Evolutionary conservation across 768 basidiomycete species (phyloP).

Genomic region (Leccinum obscurum): DNA sequence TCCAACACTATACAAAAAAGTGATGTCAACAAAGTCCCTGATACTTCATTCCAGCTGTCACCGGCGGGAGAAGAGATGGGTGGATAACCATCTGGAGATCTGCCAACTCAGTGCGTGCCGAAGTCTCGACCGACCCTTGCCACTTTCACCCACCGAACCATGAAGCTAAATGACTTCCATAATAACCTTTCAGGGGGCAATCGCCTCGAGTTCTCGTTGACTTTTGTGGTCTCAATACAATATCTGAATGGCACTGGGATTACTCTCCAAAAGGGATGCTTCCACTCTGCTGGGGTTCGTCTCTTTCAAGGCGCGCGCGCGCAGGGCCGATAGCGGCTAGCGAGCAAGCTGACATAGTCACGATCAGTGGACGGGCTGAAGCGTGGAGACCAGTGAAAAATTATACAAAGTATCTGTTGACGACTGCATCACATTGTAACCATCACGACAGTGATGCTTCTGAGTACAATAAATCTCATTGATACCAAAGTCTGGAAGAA

Average conservation of each 20-base stretch:
- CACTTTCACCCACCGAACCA: constrained; percentile 14
- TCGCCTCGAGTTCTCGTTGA: constrained; percentile 19
- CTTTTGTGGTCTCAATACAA: constrained; percentile 15
- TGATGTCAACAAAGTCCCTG: constrained; percentile 27
- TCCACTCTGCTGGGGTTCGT: constrained; percentile 2
- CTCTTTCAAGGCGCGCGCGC: background rate
- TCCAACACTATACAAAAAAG: constrained; percentile 19
- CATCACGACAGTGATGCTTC: constrained; percentile 30
- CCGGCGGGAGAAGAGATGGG: constrained; percentile 30
- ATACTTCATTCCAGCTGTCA: constrained; percentile 16
- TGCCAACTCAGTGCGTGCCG: constrained; percentile 14
- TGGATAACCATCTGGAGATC: constrained; percentile 21
- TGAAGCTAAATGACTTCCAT: constrained; percentile 25
- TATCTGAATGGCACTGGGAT: constrained; percentile 6
- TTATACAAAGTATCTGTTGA: constrained; percentile 7
- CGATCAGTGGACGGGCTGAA: constrained; percentile 1
- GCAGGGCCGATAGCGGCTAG: background rate
- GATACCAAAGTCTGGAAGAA: constrained; percentile 28
- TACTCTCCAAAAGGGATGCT: constrained; percentile 2
- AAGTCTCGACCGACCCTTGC: constrained; percentile 15
- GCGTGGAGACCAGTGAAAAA: constrained; percentile 3
- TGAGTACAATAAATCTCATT: constrained; percentile 25
- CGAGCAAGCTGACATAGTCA: background rate
- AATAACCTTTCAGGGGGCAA: constrained; percentile 21
- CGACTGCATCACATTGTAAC: constrained; percentile 25